Conservation (phyloP, 2,329 filamentous ascomycete species). For the Beauveria medogensis region DNA sequence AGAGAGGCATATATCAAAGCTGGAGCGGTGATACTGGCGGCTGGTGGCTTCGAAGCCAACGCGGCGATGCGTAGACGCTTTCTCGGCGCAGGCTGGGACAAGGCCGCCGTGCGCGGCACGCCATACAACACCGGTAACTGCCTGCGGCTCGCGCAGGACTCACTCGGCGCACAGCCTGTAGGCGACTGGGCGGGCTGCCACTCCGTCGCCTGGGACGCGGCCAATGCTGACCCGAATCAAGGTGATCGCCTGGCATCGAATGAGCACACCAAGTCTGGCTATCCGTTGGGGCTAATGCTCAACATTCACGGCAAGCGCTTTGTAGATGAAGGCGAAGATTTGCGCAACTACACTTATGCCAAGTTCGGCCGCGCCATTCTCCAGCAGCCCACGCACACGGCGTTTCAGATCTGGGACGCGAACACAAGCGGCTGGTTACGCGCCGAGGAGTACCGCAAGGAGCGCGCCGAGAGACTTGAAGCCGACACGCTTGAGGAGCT, state of each 20-base stretch:
- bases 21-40: conserved; percentile 43
- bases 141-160: conserved; percentile 43
- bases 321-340: conserved; percentile 57
- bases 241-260: conserved; percentile 55
- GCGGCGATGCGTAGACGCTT: conserved; percentile 45
- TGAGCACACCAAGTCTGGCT: conserved; percentile 61
- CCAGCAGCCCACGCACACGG: conserved; percentile 46
- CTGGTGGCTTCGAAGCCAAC: conserved; percentile 58
- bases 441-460: conserved; percentile 53
- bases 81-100: conserved; percentile 53
- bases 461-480: conserved; percentile 44
- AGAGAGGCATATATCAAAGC: conserved; percentile 23
- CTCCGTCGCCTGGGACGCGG: conserved; percentile 56
- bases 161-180: conserved; percentile 40
- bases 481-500: conserved; percentile 46
- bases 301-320: conserved; percentile 52
- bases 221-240: conserved; percentile 39
- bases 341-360: conserved; percentile 61
- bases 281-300: conserved; percentile 58
- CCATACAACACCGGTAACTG: conserved; percentile 56
- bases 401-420: conserved; percentile 59
- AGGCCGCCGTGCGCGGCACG: conserved; percentile 53
- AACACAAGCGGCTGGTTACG: conserved; percentile 44
- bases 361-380: conserved; percentile 56
- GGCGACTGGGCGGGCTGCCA: conserved; percentile 61